Conservation (phyloP, 2,329 filamentous ascomycete genomes). For the Beauveria australis region DNA sequence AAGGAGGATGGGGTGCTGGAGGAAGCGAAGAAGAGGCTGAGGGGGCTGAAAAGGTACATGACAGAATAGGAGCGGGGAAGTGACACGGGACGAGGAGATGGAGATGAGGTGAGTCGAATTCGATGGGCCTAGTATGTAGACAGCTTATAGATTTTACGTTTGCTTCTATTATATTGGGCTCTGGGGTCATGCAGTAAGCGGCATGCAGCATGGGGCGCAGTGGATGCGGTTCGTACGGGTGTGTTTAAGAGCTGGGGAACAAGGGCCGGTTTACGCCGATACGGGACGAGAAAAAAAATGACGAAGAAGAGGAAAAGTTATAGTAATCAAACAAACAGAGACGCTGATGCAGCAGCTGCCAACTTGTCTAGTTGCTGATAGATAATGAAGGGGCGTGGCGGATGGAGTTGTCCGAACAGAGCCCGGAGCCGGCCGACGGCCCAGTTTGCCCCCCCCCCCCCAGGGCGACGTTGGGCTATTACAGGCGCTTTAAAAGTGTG, state of each 20-base stretch:
- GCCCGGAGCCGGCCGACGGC: conserved; percentile 10
- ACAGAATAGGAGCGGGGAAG: conserved; percentile 14
- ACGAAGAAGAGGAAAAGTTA: too few species aligned
- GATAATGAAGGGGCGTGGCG: background rate
- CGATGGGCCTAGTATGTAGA: background rate
- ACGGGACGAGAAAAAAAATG: too few species aligned
- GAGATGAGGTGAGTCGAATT: too few species aligned
- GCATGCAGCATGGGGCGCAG: background rate
- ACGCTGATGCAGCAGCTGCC: too few species aligned
- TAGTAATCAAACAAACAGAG: background rate
- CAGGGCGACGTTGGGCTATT: too few species aligned
- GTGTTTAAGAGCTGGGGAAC: background rate
- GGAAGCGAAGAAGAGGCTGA: conserved; percentile 65
- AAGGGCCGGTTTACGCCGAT: background rate
- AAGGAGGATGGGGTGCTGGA: conserved; percentile 84
- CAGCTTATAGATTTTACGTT: background rate
- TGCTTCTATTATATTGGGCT: background rate
- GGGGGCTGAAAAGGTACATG: conserved; percentile 67
- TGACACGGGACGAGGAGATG: too few species aligned
- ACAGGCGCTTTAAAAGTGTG: background rate
- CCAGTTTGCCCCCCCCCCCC: too few species aligned
- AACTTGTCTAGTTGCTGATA: too few species aligned
- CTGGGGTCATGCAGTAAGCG: background rate
- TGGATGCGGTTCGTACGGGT: background rate
- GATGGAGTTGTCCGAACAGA: background rate